Evolutionary conservation across 2,329 filamentous ascomycete genomes (phyloP), one percentile per base, ranked within the genome.

Genomic region (Plenodomus tracheiphilus): DNA sequence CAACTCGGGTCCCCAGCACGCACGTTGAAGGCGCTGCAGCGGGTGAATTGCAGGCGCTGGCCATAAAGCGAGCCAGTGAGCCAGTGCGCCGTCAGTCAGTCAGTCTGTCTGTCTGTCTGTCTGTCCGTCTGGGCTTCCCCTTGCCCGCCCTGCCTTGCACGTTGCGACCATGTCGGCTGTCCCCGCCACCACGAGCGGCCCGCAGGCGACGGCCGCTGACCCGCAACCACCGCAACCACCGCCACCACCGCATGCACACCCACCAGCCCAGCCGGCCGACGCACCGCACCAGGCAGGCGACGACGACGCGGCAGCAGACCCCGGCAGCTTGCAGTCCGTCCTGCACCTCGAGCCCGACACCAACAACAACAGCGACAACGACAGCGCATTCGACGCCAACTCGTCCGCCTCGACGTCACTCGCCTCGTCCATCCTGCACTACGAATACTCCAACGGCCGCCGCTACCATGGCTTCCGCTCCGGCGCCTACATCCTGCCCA

Each of bases 381-480:
- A 71, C 54, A 64, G 58, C n/a, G 65, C 66, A 42, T 70, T 66
- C 30, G 68, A 63, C 37, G 56, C 53, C 37, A 47, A 49, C 38
- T 66, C 64, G 5, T 49, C 56, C 25, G 54, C 63, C 41, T 65
- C 58, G 20, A 71, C 70, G 7, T 72, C 70, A 16, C 63, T 72
- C 44, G 64, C 68, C 38, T 70, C 68, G 13, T 67, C 65, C 35
- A 65, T 72, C 53, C 58, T 70, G 19, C 65, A 72, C 54, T 73
- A 73, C 61, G 65, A 70, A 36, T 74, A 73, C 55, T 58, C 56
- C 35, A 73, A 73, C 32, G 71, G 71, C 18, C 65, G 71, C 15
- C 67, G 71, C 46, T 74, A 74, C 57, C 69, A 71, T 49, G 67
- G 59, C 54, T 73, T 66, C 55, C 66, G 68, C 47, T 59, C 56